phyloP scores from a whole-genome alignment of 306 rosid species.

The Amphicarpaea edgeworthii region DNA sequence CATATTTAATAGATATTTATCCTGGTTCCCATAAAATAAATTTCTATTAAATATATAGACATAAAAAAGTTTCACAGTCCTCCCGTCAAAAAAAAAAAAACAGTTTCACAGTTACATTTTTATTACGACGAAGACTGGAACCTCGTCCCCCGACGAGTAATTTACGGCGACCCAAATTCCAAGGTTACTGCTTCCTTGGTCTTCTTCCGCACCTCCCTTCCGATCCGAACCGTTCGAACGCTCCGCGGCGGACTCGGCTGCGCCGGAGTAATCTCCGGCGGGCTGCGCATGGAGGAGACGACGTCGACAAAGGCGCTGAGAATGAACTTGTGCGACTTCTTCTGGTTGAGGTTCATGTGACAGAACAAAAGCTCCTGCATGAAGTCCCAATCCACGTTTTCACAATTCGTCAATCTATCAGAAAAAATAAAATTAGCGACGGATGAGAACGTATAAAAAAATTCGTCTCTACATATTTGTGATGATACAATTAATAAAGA shows the following conservation, averaged over 20 bases:
- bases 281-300: conserved; percentile 54
- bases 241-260: conserved; percentile 47
- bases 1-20: not conserved
- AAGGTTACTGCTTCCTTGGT: conserved; percentile 20
- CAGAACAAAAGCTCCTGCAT: conserved; percentile 78
- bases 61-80: not conserved
- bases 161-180: conserved; percentile 4
- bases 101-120: not conserved
- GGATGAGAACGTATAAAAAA: too few relatives aligned
- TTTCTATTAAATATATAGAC: not conserved
- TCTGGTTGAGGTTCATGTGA: conserved; percentile 69
- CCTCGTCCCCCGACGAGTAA: not conserved
- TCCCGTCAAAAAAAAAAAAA: too few relatives aligned
- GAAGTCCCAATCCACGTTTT: conserved; percentile 80
- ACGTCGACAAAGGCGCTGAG: conserved; percentile 77
- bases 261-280: conserved; percentile 3
- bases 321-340: conserved; percentile 65
- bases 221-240: conserved; percentile 47
- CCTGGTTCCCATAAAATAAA: not conserved
- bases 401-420: conserved; percentile 36
- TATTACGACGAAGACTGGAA: not conserved
- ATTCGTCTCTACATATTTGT: too few relatives aligned
- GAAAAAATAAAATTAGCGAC: not conserved
- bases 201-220: conserved; percentile 25
- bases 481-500: too few relatives aligned